Evolutionary conservation across 306 rosid genomes (phyloP).

Genomic region (Inga oerstediana): DNA sequence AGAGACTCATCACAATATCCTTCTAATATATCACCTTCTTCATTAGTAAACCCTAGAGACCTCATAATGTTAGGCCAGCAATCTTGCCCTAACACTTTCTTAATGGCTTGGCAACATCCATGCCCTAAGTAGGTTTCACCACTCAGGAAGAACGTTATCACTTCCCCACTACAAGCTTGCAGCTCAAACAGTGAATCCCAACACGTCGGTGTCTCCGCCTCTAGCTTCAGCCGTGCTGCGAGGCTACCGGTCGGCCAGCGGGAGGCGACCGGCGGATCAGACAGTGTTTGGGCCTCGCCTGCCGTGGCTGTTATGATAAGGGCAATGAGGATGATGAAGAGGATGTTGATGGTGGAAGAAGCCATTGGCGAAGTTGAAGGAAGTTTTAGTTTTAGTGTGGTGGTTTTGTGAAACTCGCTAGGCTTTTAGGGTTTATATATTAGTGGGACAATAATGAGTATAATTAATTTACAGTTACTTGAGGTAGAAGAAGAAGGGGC

Average conservation of each 20-base stretch:
- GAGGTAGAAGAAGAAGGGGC: not conserved
- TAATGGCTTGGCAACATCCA: conserved; percentile 58
- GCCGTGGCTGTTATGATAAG: not conserved
- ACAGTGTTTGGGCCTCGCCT: not conserved
- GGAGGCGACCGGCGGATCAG: not conserved
- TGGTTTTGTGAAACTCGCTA: not conserved
- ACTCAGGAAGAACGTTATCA: conserved; percentile 57
- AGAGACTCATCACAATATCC: conserved; percentile 54
- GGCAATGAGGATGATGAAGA: not conserved
- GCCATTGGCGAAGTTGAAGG: conserved; percentile 16
- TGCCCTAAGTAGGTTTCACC: conserved; percentile 61
- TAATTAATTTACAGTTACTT: conserved; percentile 2
- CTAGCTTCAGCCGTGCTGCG: conserved; percentile 46
- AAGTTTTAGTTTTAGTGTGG: not conserved
- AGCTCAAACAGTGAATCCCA: conserved; percentile 66
- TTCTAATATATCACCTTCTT: conserved; percentile 58
- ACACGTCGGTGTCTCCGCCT: conserved; percentile 47
- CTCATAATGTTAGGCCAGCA: conserved; percentile 72
- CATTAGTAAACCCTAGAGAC: conserved; percentile 58
- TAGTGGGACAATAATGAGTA: not conserved
- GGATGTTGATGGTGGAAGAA: not conserved
- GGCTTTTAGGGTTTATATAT: not conserved
- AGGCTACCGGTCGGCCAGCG: not conserved
- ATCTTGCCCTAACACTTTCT: conserved; percentile 46
- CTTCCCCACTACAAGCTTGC: conserved; percentile 64